phyloP scores from a whole-genome alignment of 805 yeast genomes.

The Saccharomycopsis sp. region DNA sequence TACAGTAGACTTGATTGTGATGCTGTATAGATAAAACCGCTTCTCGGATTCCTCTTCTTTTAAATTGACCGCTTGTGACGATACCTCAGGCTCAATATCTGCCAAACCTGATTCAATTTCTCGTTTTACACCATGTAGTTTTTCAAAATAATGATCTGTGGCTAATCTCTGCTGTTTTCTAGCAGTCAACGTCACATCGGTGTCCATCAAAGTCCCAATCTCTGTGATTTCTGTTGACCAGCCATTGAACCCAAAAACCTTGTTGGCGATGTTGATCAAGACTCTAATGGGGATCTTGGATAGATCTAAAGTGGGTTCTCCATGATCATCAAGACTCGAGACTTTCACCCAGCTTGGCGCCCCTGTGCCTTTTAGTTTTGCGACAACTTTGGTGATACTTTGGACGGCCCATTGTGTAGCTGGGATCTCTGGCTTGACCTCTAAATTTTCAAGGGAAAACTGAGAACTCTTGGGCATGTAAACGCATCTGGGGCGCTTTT shows the following conservation, averaged over 20 bases:
- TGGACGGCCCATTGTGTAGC: neutral
- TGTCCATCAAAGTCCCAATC: neutral
- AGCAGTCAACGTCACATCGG: conserved; percentile 5
- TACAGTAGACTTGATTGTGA: neutral
- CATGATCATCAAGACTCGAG: no score
- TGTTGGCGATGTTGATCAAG: conserved; percentile 35
- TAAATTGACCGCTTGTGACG: neutral
- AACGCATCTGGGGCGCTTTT: no score
- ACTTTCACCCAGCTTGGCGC: no score
- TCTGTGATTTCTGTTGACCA: conserved; percentile 37
- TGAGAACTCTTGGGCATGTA: no score
- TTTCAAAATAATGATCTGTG: conserved; percentile 12
- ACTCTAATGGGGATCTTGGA: no score
- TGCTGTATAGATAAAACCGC: neutral
- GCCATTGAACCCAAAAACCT: conserved; percentile 42
- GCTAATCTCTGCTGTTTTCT: neutral
- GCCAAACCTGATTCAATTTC: no score
- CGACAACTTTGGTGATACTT: neutral
- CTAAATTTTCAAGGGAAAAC: no score
- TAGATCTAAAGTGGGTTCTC: no score
- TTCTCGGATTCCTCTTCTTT: neutral
- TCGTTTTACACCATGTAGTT: conserved; percentile 6
- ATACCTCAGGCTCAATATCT: neutral
- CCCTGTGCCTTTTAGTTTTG: neutral
- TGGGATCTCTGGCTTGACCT: neutral